A percentile compares a stretch with the other conserved stretches of the same genome.
Evolutionary conservation across 83 land plant genomes (phyloP).

Genomic region (Isoetes engelmannii): DNA sequence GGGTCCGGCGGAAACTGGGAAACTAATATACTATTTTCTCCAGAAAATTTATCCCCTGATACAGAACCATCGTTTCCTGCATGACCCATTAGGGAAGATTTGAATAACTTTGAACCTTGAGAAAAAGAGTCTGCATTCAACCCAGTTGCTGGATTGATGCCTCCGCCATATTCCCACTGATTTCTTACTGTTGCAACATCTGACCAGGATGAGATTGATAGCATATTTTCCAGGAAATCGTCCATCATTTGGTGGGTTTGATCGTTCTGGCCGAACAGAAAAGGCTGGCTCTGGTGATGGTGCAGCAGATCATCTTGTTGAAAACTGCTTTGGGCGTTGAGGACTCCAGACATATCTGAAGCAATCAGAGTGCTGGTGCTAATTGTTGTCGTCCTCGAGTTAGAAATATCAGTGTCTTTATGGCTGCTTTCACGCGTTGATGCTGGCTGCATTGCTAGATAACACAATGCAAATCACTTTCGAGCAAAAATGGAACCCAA

Average conservation of each 20-base stretch:
- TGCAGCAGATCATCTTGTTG: too few relatives aligned
- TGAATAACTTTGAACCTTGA: not conserved
- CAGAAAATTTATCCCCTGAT: slow-evolving; percentile 1
- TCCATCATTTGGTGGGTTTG: slow-evolving; percentile 19
- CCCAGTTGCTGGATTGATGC: slow-evolving; percentile 12
- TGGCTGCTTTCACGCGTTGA: too few relatives aligned
- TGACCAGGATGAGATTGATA: slow-evolving; percentile 41
- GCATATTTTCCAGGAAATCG: slow-evolving; percentile 64
- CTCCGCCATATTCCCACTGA: too few relatives aligned
- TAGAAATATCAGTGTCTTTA: too few relatives aligned
- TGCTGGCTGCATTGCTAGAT: too few relatives aligned
- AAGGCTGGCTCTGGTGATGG: slow-evolving; percentile 20
- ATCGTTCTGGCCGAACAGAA: slow-evolving; percentile 5
- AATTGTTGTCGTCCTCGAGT: too few relatives aligned
- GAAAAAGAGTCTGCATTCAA: slow-evolving; percentile 2
- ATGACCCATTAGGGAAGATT: not conserved
- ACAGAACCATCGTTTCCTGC: slow-evolving; percentile 8
- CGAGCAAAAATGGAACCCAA: too few relatives aligned
- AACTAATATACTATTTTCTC: not conserved
- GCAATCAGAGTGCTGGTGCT: too few relatives aligned
- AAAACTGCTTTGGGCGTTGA: too few relatives aligned
- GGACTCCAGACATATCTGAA: too few relatives aligned
- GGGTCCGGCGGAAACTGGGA: too few relatives aligned
- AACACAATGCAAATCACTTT: too few relatives aligned
- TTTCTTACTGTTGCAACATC: slow-evolving; percentile 4